Evolutionary conservation across 1,284 basidiomycete species (phyloP), one percentile per base, ranked within the genome.

Genomic region (Trichosporon sp.): DNA sequence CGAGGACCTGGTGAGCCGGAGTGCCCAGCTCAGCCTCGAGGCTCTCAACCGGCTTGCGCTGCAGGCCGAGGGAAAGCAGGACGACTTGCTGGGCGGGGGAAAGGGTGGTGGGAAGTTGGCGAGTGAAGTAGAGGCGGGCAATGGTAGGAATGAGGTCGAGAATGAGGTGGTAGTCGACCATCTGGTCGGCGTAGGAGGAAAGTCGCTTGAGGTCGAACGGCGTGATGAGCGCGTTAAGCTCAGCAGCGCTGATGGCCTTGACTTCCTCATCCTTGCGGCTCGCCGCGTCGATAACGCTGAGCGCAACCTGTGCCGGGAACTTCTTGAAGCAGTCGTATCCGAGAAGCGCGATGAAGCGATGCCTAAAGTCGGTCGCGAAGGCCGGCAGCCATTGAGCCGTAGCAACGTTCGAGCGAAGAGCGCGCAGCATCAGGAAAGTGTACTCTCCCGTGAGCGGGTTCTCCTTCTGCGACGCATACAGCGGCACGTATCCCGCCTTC

Each of bases 371-470:
- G 80, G 89, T 88, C 2, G 93, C 86, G 77, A 99, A 97, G 69
- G 95, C 94, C 16, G 85, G 83, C 29, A 99, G 78, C 95, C 96
- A 99, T 52, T 79, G 70, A 54, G 79, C 87, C 64, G 79, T 80
- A 11, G 79, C 75, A 63, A 80, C 73, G 65, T 80, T 81, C 78
- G 70, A 89, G 85, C 82, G 75, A 5, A 92, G 86, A 59, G 86
- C 88, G 70, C 90, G 89, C 65, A 98, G 81, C 92, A 99, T 97
- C 34, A 98, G 88, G 71, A 93, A 95, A 0, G 92, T 92, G 77
- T 97, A 91, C 80, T 99, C 96, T 58, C 96, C 96, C 0, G 96
- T 99, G 33, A 98, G 84, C 70, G 96, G 93, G 78, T 94, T 97
- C 69, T 89, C 85, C 23, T 92, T 95, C 79, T 99, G 96, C 44